These are phyloP conservation scores for Crepidotus variabilis DNA, from an alignment of 768 basidiomycete genomes.

Conservation along the genomic window DNA sequence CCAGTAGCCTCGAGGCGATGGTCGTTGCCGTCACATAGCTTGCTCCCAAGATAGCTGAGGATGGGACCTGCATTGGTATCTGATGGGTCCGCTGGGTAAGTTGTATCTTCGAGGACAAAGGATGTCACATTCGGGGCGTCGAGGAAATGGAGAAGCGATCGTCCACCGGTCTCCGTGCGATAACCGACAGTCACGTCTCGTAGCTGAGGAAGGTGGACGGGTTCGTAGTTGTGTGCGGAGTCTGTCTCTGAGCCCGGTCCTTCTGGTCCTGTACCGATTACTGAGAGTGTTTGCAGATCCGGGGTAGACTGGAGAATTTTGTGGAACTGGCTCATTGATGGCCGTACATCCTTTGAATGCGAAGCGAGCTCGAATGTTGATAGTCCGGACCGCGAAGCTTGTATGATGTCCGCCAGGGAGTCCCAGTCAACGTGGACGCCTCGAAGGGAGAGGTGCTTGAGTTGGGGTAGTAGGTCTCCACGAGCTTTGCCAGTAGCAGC, in stretches of 20 bases:
- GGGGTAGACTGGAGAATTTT: conserved; percentile 38
- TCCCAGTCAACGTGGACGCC: conserved; percentile 59
- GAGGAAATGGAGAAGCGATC: conserved; percentile 34
- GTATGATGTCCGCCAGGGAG: conserved; percentile 32
- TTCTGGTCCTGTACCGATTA: conserved; percentile 46
- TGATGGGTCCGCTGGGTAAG: conserved; percentile 35
- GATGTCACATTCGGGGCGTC: conserved; percentile 33
- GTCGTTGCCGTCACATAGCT: conserved; percentile 15
- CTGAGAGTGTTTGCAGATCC: conserved; percentile 35
- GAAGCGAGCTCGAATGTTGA: conserved; percentile 45
- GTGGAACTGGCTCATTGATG: conserved; percentile 39
- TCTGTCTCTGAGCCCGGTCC: conserved; percentile 23
- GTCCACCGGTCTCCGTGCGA: conserved; percentile 33
- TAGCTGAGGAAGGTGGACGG: conserved; percentile 35
- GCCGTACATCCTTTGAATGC: conserved; percentile 52
- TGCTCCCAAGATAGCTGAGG: conserved; percentile 33
- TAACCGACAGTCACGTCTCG: conserved; percentile 41
- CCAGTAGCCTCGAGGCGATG: neutral
- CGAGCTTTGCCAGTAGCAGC: conserved; percentile 7
- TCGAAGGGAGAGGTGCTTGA: conserved; percentile 45
- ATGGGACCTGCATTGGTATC: conserved; percentile 37
- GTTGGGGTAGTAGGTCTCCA: conserved; percentile 32
- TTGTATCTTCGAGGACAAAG: conserved; percentile 43
- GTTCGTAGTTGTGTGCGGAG: conserved; percentile 18
- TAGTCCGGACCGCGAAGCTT: conserved; percentile 15